These are phyloP conservation scores for Ganoderma sp. DNA, from an alignment of 1,284 basidiomycete species.

Conservation along the genomic window DNA sequence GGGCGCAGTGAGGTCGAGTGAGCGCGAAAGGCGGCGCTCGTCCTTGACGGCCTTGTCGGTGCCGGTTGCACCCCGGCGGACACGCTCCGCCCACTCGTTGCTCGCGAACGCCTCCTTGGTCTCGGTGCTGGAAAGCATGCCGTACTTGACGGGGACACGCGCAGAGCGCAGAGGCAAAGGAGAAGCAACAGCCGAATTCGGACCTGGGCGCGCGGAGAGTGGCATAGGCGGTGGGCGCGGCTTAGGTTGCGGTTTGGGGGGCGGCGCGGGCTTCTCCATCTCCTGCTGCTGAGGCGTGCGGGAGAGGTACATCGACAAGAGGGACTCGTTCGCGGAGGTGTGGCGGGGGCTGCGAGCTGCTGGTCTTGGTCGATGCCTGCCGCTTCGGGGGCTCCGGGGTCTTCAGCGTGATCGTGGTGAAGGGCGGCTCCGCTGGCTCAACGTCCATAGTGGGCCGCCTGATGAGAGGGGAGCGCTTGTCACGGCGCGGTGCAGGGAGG, in stretches of 20 bases:
- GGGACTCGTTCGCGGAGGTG: slow-evolving; percentile 34
- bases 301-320: slow-evolving; percentile 42
- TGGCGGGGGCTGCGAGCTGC: slow-evolving; percentile 15
- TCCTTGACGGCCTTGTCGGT: slow-evolving; percentile 28
- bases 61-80: slow-evolving; percentile 29
- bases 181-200: slow-evolving; percentile 25
- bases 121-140: slow-evolving; percentile 8
- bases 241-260: slow-evolving; percentile 27
- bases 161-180: slow-evolving; percentile 27
- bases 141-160: slow-evolving; percentile 16
- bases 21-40: slow-evolving; percentile 34
- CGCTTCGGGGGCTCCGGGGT: slow-evolving; percentile 29
- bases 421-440: slow-evolving; percentile 22
- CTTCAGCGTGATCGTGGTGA: slow-evolving; percentile 36
- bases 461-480: slow-evolving; percentile 33
- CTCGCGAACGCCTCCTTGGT: slow-evolving; percentile 27
- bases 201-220: slow-evolving; percentile 26
- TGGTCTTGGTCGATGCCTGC: slow-evolving; percentile 7
- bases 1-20: slow-evolving; percentile 30
- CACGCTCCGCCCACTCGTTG: slow-evolving; percentile 35
- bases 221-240: slow-evolving; percentile 26
- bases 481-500: slow-evolving; percentile 38
- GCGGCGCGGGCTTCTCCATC: slow-evolving; percentile 25
- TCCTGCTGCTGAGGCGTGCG: slow-evolving; percentile 27
- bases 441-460: slow-evolving; percentile 27